These are phyloP conservation scores for Boehmeria nivea DNA, from an alignment of 306 rosid genomes.

Conservation along the genomic window DNA sequence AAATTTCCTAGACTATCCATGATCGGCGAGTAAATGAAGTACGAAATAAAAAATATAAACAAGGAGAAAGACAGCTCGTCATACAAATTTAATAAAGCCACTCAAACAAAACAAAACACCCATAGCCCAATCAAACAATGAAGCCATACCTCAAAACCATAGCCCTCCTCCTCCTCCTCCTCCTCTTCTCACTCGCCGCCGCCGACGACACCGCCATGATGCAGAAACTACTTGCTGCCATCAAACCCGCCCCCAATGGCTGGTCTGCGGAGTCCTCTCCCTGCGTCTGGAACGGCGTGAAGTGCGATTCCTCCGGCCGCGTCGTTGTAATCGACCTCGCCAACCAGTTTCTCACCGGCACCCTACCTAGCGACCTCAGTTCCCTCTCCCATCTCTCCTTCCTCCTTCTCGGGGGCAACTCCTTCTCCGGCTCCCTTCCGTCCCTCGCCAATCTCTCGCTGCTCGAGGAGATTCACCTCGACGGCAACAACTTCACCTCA, in stretches of 20 bases:
- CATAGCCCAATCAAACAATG: too few species aligned
- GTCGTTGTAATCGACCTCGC: conserved; percentile 45
- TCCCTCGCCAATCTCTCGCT: conserved; percentile 44
- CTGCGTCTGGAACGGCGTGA: conserved; percentile 59
- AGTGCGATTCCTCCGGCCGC: conserved; percentile 40
- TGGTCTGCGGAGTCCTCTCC: conserved; percentile 37
- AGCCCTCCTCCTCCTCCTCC: neutral
- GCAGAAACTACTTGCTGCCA: conserved; percentile 27
- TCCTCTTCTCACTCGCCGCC: conserved; percentile 11
- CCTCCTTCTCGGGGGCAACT: conserved; percentile 48
- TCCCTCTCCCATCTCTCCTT: conserved; percentile 49
- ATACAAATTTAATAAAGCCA: too few species aligned
- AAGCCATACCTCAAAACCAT: conserved; percentile 35
- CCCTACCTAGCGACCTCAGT: conserved; percentile 62
- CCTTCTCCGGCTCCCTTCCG: conserved; percentile 49
- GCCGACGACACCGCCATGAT: conserved; percentile 60
- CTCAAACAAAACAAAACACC: too few species aligned
- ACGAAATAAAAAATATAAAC: too few species aligned
- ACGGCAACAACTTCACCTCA: conserved; percentile 56
- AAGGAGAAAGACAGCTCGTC: too few species aligned
- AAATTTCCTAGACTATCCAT: too few species aligned
- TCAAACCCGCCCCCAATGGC: conserved; percentile 25
- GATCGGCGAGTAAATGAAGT: too few species aligned
- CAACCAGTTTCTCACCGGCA: conserved; percentile 56
- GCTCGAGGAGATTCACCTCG: conserved; percentile 32